Base-by-base conservation (phyloP, 371 early-diverging fungal species). In the Mortierella sp. region DNA sequence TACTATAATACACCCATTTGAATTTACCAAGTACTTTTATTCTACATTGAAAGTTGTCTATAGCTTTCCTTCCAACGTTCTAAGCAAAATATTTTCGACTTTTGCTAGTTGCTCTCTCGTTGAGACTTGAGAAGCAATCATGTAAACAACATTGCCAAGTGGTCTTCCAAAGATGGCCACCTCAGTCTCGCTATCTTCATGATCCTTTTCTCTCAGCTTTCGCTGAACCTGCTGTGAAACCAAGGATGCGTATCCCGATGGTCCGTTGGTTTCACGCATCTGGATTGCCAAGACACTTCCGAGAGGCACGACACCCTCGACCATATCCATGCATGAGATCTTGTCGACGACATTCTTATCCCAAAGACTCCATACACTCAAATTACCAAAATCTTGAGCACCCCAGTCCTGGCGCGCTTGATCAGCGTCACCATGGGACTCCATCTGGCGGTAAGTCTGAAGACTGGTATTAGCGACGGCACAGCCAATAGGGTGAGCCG, bases 401-500 rank as follows among this genome's bases (percentile, higher is more conserved):
- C 86, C 84, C 88, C 88, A 87, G 55, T 86, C 78, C 24, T 84
- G 69, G 16, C 86, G 86, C 69, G 86, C 88, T 18, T 83, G 77
- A 47, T 83, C 77, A 3, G 83, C 83, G 60, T 76, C 77, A 9
- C 83, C 83, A 52, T 83, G 77, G 20, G 71, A 59, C 28, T 87
- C 84, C 73, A 92, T 68, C 24, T 77, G 62, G 35, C 89, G 88
- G 57, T 91, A 85, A 32, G 72, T 86, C 43, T 90, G 86, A 54
- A 94, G 85, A 10, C 90, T 87, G 30, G 87, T 86, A 28, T 87
- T 85, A 18, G 94, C 95, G 9, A 94, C 94, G 1, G 89, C 84
- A 74, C 94, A 94, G 14, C 94, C 96, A 72, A 94, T 90, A 3
- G 96, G 95, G 73, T 95, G 93, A n/a, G 94, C 95, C 28, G 95